Base-by-base conservation (phyloP, 2,329 filamentous ascomycete genomes). In the Colletotrichum sidae region DNA sequence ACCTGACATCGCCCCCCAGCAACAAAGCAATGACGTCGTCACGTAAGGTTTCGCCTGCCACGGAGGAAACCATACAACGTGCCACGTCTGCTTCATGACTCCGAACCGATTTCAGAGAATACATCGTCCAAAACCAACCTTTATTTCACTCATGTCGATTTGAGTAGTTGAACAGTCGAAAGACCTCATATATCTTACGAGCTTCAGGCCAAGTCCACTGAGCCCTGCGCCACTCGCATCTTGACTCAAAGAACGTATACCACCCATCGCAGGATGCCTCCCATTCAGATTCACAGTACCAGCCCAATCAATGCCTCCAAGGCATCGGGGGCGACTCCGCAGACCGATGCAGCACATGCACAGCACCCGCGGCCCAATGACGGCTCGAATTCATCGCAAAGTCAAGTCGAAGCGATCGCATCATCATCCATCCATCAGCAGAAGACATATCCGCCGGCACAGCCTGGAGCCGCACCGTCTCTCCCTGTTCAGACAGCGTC, bases 241-340 rank as follows among this genome's bases (percentile, higher is more conserved):
- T 47, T 50, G 42, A 42, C 47, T 42, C 52, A 56, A 34, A 63
- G 37, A 37, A 42, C 44, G 35, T 52, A 53, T 47, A 49, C 25
- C 25, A 25, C 25, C 25, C 25, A 25, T 25, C 25, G 37, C 37
- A 66, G 47, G 10, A 90, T 90, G 87, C 81, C 87, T 53, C 83
- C 86, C n/a, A 84, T 90, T 67, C 85, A 83, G 52, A 82, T 89
- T 46, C 87, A 88, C 75, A 84, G 81, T 41, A 75, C 84, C 59
- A 88, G 85, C 73, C 87, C 88, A 50, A 88, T 90, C 74, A 84
- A 80, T 70, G 83, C 84, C 42, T 78, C 83, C 63, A 88, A 87
- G 76, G 79, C 86, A 53, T 78, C 79, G 13, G 84, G 79, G 38
- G 72, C 77, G 46, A 84, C 83, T 17, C 80, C 84, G 35, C 75